Percentiles rank a stretch among this genome's conserved stretches.
Conservation (phyloP, 306 rosid species). For the Oxytropis ochrocephala region DNA sequence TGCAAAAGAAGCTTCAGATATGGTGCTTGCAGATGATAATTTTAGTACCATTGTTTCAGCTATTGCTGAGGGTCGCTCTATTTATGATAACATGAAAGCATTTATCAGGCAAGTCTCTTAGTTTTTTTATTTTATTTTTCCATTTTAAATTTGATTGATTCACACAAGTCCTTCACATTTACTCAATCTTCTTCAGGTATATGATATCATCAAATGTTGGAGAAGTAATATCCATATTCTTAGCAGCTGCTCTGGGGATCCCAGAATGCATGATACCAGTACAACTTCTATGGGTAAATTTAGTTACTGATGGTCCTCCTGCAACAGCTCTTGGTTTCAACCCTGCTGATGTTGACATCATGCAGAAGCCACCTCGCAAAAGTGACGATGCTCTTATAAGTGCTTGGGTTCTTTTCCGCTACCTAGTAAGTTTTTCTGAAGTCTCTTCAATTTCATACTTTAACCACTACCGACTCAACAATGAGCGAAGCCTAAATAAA, state of each 20-base stretch:
- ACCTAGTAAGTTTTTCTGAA: constrained; percentile 42
- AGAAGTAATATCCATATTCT: constrained; percentile 77
- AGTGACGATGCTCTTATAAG: constrained; percentile 59
- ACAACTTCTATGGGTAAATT: constrained; percentile 86
- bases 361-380: constrained; percentile 72
- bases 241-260: constrained; percentile 72
- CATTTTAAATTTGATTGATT: constrained; percentile 10
- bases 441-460: neutral
- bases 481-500: no score
- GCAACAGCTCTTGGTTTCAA: constrained; percentile 89
- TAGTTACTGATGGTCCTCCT: constrained; percentile 89
- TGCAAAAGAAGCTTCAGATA: constrained; percentile 90
- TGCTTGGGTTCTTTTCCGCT: constrained; percentile 74
- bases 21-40: constrained; percentile 86
- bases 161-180: constrained; percentile 5
- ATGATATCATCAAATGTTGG: constrained; percentile 89
- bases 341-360: constrained; percentile 71
- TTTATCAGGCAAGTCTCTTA: constrained; percentile 48
- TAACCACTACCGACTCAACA: neutral
- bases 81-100: constrained; percentile 77
- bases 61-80: constrained; percentile 73
- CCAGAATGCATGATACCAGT: constrained; percentile 89
- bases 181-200: constrained; percentile 48
- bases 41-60: constrained; percentile 71
- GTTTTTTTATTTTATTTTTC: neutral